A percentile compares a stretch with the other conserved stretches of the same genome.
These are phyloP conservation scores for Xylaria sp. DNA, from an alignment of 2,329 filamentous ascomycete genomes.

Conservation along the genomic window DNA sequence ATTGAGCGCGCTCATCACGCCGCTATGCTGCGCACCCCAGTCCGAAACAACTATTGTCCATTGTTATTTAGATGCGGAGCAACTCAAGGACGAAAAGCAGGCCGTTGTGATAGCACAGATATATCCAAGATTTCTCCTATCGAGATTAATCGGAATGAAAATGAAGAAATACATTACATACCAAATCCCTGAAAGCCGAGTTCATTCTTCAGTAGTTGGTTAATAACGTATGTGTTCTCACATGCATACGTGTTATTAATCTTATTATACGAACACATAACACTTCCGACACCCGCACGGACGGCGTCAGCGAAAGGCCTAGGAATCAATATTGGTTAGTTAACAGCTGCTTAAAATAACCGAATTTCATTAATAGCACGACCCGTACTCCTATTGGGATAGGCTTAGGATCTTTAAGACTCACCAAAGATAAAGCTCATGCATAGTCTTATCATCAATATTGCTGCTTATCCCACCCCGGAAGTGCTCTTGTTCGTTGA, in stretches of 20 bases:
- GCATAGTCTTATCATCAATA: slow-evolving; percentile 76
- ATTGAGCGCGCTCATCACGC: slow-evolving; percentile 53
- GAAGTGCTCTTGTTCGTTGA: slow-evolving; percentile 69
- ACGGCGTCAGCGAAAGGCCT: slow-evolving; percentile 79
- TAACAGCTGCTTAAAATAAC: background rate
- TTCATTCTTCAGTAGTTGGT: slow-evolving; percentile 80
- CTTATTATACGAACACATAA: slow-evolving; percentile 79
- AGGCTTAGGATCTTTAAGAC: background rate
- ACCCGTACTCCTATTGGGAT: too few relatives aligned
- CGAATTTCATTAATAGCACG: background rate
- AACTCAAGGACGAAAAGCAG: too few relatives aligned
- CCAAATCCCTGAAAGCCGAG: slow-evolving; percentile 84
- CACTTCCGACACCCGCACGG: slow-evolving; percentile 70
- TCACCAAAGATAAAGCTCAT: slow-evolving; percentile 76
- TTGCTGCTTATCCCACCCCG: slow-evolving; percentile 56
- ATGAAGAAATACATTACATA: slow-evolving; percentile 44
- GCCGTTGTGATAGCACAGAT: background rate
- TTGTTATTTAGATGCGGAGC: slow-evolving; percentile 3
- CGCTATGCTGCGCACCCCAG: slow-evolving; percentile 79
- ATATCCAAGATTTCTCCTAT: background rate
- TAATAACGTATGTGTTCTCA: slow-evolving; percentile 80
- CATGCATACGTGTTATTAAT: slow-evolving; percentile 83
- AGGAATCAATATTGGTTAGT: slow-evolving; percentile 9
- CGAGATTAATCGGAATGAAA: background rate
- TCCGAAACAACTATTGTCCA: slow-evolving; percentile 66